Conservation (phyloP, 2,329 filamentous ascomycete genomes). For the Aschersonia sp. region DNA sequence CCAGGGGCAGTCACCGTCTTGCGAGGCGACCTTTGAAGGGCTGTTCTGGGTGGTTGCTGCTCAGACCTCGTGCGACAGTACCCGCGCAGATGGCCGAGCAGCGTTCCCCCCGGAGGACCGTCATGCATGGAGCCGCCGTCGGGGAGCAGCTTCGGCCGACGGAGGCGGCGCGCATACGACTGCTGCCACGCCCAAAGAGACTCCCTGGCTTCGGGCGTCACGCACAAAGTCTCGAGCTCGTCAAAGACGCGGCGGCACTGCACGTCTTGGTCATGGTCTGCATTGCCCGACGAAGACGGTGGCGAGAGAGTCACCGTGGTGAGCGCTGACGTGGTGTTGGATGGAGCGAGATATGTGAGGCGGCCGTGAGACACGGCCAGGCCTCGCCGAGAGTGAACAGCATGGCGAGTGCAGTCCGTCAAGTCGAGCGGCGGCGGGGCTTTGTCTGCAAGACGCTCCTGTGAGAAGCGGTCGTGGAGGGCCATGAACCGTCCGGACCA, state of each 20-base stretch:
- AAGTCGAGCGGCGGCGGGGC: background rate
- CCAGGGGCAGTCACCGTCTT: too few species aligned
- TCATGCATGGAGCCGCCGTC: slow-evolving; percentile 10
- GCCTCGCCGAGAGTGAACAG: background rate
- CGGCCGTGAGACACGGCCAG: slow-evolving; percentile 3
- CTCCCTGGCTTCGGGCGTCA: slow-evolving; percentile 29
- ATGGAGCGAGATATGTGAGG: slow-evolving; percentile 15
- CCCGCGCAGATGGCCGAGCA: too few species aligned
- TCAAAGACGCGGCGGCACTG: slow-evolving; percentile 28
- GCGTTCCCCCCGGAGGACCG: too few species aligned
- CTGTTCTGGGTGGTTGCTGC: too few species aligned
- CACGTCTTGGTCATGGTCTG: slow-evolving; percentile 22
- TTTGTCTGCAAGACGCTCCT: slow-evolving; percentile 11
- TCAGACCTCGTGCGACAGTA: too few species aligned
- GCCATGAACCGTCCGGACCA: slow-evolving; percentile 49
- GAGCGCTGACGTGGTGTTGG: slow-evolving; percentile 18
- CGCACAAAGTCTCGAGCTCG: slow-evolving; percentile 31
- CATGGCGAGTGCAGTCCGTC: background rate
- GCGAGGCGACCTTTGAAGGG: too few species aligned
- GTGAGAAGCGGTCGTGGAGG: slow-evolving; percentile 32
- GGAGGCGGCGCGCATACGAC: slow-evolving; percentile 26
- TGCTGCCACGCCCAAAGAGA: slow-evolving; percentile 35
- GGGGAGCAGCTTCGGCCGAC: slow-evolving; percentile 25
- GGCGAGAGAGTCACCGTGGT: slow-evolving; percentile 9
- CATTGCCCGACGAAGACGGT: slow-evolving; percentile 8